These are phyloP conservation scores for Stellera chamaejasme DNA, from an alignment of 345 rosid species.

Conservation along the genomic window DNA sequence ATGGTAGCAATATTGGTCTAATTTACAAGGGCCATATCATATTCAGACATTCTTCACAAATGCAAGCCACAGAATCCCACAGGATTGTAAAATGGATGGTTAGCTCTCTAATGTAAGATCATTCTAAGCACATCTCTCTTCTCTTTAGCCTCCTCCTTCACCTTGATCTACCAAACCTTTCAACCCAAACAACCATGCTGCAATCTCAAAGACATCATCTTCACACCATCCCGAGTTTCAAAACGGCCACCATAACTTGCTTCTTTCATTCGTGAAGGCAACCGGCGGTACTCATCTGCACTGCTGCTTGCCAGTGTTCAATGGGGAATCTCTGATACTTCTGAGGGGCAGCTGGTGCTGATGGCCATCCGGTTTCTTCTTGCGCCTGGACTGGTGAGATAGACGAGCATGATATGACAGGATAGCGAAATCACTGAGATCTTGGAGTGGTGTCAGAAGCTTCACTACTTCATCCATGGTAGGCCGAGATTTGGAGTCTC, in stretches of 20 bases:
- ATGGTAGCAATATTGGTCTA: conserved; percentile 23
- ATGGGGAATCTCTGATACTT: conserved; percentile 44
- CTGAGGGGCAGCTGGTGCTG: conserved; percentile 26
- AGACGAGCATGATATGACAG: conserved; percentile 48
- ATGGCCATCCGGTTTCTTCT: conserved; percentile 45
- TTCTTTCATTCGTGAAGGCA: conserved; percentile 17
- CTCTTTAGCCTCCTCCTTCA: conserved; percentile 11
- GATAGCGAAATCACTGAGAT: conserved; percentile 58
- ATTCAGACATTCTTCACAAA: conserved; percentile 13
- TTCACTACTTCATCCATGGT: conserved; percentile 63
- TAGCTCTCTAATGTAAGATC: conserved; percentile 28
- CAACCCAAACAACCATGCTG: conserved; percentile 20
- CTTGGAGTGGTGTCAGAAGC: conserved; percentile 54
- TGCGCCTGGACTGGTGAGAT: conserved; percentile 60
- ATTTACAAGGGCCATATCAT: conserved; percentile 21
- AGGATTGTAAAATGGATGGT: conserved; percentile 18
- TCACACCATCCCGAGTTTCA: conserved; percentile 14
- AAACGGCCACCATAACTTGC: conserved; percentile 17
- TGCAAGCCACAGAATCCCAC: conserved; percentile 21
- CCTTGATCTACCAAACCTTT: conserved; percentile 18
- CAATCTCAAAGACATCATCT: conserved; percentile 22
- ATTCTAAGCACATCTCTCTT: conserved; percentile 13
- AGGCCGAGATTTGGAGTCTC: conserved; percentile 70
- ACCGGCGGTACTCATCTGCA: conserved; percentile 24
- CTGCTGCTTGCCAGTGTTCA: conserved; percentile 48